These are phyloP conservation scores for Pythium rishiriense DNA, from an alignment of 352 stramenopile species.

Conservation along the genomic window DNA sequence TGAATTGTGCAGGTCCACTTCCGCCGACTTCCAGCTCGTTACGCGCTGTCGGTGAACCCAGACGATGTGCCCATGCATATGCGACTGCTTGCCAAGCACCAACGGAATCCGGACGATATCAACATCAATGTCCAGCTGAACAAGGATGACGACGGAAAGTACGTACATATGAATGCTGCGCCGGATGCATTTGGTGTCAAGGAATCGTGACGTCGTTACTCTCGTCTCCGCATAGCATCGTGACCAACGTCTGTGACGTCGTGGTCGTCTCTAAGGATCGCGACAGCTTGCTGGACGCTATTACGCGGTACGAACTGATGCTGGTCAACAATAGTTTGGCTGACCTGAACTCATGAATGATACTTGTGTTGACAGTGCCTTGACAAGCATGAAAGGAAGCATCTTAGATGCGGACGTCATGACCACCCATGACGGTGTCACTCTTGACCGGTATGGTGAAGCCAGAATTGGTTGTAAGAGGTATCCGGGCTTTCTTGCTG, in stretches of 20 bases:
- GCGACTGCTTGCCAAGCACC: slow-evolving; percentile 78
- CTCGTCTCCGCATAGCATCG: slow-evolving; percentile 43
- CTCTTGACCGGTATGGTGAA: slow-evolving; percentile 48
- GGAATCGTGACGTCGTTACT: background rate
- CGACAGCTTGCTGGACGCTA: slow-evolving; percentile 80
- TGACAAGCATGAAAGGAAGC: slow-evolving; percentile 84
- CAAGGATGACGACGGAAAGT: slow-evolving; percentile 88
- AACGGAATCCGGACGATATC: slow-evolving; percentile 78
- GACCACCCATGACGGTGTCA: slow-evolving; percentile 78
- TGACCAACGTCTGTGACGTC: slow-evolving; percentile 79
- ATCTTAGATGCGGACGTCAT: slow-evolving; percentile 88
- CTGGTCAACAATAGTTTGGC: background rate
- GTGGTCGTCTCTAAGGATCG: slow-evolving; percentile 78
- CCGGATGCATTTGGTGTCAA: background rate
- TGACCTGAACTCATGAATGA: background rate
- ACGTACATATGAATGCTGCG: slow-evolving; percentile 22
- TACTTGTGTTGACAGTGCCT: slow-evolving; percentile 30
- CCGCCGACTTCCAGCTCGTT: slow-evolving; percentile 73
- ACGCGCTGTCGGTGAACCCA: slow-evolving; percentile 82
- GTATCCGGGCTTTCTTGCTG: background rate
- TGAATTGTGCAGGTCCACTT: slow-evolving; percentile 59
- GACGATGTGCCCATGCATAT: slow-evolving; percentile 89
- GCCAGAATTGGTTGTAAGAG: background rate
- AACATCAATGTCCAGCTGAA: slow-evolving; percentile 82
- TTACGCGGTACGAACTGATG: slow-evolving; percentile 40